Base-by-base conservation (phyloP, 2,329 filamentous ascomycete species). In the Calonectria naviculata region DNA sequence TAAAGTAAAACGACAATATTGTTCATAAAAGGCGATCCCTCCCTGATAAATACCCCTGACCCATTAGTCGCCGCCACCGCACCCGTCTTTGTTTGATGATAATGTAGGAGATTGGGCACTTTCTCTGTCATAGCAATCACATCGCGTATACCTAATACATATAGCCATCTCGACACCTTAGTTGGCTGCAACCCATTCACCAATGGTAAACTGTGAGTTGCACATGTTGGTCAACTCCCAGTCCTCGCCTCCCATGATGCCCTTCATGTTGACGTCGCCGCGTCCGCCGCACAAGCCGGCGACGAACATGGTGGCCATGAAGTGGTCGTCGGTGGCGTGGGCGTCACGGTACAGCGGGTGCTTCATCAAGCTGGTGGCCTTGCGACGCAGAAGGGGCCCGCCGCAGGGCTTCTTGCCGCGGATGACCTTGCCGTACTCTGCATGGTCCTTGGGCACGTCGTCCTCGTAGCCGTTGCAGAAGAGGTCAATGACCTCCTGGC, bases 261-360 rank as follows among this genome's bases (percentile, higher is more conserved):
- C 81, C 83, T 66, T 83, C 80, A 78, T 90, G 28, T 87, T 85
- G 64, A 80, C 76, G 36, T 85, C 85, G 0, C 1, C 90, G 34
- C 84, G 84, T 4, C 87, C 83, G 19, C 54, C 68, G 26, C 68
- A 70, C 1, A 71, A 41, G 17, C 92, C 92, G 0, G 90, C 89
- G 0, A 91, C 87, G 81, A 93, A 93, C 76, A 91, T 84, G 4
- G 89, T 86, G 0, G 90, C 83, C 89, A 93, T 93, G 73, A 92
- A 93, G 77, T 93, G 91, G 78, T 93, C 92, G 76, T 94, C 92
- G 0, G 92, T 93, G 0, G 86, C 91, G 81, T 93, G 92, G 0
- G 92, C 92, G 75, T 93, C 91, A 19, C 91, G 82, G 76, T 88
- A 93, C 56, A 85, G 83, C 0, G 91, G 91, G 76, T 93, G 89